Evolutionary conservation across 352 stramenopile species (phyloP).

Genomic region (Phytopythium helicoides): DNA sequence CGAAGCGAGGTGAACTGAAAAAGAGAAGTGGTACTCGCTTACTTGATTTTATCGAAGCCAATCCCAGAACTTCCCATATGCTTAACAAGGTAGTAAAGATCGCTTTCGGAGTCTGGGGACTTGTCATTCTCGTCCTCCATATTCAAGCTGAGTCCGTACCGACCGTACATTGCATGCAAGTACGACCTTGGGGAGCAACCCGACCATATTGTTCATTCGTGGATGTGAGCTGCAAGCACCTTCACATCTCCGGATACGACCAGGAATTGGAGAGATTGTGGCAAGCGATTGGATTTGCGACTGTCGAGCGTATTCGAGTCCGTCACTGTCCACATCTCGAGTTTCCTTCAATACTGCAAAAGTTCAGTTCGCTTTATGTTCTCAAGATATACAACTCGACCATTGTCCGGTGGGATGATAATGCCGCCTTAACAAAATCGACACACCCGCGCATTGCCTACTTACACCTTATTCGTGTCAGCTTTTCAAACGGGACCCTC

Average conservation of each 20-base stretch:
- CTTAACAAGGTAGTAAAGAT: not conserved
- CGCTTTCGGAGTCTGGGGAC: constrained; percentile 12
- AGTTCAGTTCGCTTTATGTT: constrained; percentile 17
- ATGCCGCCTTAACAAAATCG: constrained; percentile 17
- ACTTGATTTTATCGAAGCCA: not conserved
- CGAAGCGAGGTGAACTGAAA: no score
- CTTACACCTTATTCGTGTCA: constrained; percentile 27
- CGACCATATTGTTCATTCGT: constrained; percentile 23
- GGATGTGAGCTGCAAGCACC: constrained; percentile 21
- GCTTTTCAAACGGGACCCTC: constrained; percentile 23
- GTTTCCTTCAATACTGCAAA: constrained; percentile 17
- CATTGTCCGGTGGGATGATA: constrained; percentile 17
- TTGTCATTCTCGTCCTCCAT: constrained; percentile 16
- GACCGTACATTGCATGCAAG: constrained; percentile 13
- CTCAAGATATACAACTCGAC: constrained; percentile 42
- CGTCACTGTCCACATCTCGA: constrained; percentile 28
- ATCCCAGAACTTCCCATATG: not conserved
- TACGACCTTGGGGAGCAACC: constrained; percentile 24
- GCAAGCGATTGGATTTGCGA: constrained; percentile 17
- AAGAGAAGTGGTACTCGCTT: not conserved
- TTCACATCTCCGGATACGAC: constrained; percentile 10
- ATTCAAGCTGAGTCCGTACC: constrained; percentile 12
- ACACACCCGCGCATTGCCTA: constrained; percentile 24
- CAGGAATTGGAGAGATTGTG: constrained; percentile 13
- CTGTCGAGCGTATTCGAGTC: constrained; percentile 25